phyloP scores from a whole-genome alignment of 2,329 filamentous ascomycete species.

The Ceratocystis alfenasii region DNA sequence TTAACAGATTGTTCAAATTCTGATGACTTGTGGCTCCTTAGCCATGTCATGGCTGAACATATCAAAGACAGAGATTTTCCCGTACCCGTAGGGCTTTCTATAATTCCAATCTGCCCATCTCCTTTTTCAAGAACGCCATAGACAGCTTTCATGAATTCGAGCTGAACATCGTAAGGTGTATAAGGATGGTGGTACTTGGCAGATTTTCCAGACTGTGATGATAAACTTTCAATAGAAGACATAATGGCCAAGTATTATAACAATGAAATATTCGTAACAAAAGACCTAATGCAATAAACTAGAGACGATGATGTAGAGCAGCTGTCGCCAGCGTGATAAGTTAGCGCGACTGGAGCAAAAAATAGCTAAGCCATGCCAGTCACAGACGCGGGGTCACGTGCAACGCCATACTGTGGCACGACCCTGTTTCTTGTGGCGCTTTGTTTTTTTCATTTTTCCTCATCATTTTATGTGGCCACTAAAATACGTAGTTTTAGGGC shows the following conservation, averaged over 20 bases:
- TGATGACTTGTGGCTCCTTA: constrained; percentile 64
- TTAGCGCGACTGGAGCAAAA: not conserved
- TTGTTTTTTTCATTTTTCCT: constrained; percentile 10
- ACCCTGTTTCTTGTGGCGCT: constrained; percentile 3
- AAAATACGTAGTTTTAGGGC: constrained; percentile 18
- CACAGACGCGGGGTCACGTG: constrained; percentile 18
- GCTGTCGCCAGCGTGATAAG: not conserved
- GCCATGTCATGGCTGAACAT: constrained; percentile 78
- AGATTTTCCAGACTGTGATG: constrained; percentile 6
- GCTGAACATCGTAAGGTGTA: constrained; percentile 75
- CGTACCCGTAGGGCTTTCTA: constrained; percentile 86
- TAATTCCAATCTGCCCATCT: constrained; percentile 67
- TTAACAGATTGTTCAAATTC: constrained; percentile 43
- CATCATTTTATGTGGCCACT: constrained; percentile 4
- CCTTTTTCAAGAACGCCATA: constrained; percentile 63
- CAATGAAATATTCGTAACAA: not conserved
- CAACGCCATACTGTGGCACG: not conserved
- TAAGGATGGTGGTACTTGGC: constrained; percentile 74
- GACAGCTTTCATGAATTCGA: constrained; percentile 73
- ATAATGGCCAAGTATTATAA: not conserved
- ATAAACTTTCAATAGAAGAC: not conserved
- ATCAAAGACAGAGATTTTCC: constrained; percentile 89
- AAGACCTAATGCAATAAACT: not conserved
- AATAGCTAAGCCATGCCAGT: not conserved
- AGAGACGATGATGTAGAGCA: not conserved